These are phyloP conservation scores for Rhizophagus prolifer DNA, from an alignment of 192 early-diverging fungal species.

Conservation along the genomic window DNA sequence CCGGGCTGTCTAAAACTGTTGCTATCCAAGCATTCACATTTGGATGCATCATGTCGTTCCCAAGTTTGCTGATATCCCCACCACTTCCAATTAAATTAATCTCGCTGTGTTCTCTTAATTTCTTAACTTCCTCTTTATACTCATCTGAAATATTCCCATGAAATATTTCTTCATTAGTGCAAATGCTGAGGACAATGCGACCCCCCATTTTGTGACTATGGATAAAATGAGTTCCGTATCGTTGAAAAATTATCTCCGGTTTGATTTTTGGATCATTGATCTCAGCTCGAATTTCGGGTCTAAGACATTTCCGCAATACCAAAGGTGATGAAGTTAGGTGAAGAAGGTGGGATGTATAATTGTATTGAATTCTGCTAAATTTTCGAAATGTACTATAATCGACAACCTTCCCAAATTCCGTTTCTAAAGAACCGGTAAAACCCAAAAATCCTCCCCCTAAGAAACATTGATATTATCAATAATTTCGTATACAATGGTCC, in stretches of 20 bases:
- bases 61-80: background rate
- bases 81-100: background rate
- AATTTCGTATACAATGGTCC: background rate
- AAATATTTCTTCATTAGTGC: slow-evolving; percentile 8
- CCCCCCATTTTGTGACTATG: slow-evolving; percentile 12
- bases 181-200: background rate
- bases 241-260: background rate
- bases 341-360: background rate
- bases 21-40: background rate
- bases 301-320: background rate
- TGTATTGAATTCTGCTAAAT: slow-evolving; percentile 14
- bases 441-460: background rate
- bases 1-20: background rate
- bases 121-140: background rate
- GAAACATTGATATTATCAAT: slow-evolving; percentile 1
- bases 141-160: background rate
- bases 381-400: slow-evolving; percentile 12
- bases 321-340: slow-evolving; percentile 1
- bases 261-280: slow-evolving; percentile 6
- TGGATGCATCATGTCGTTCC: background rate
- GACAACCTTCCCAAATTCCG: slow-evolving; percentile 4
- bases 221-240: slow-evolving; percentile 16
- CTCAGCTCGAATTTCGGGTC: slow-evolving; percentile 13
- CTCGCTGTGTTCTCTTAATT: background rate
- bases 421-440: slow-evolving; percentile 2